phyloP scores from a whole-genome alignment of 192 early-diverging fungal genomes.

The Umbelopsis isabellina region DNA sequence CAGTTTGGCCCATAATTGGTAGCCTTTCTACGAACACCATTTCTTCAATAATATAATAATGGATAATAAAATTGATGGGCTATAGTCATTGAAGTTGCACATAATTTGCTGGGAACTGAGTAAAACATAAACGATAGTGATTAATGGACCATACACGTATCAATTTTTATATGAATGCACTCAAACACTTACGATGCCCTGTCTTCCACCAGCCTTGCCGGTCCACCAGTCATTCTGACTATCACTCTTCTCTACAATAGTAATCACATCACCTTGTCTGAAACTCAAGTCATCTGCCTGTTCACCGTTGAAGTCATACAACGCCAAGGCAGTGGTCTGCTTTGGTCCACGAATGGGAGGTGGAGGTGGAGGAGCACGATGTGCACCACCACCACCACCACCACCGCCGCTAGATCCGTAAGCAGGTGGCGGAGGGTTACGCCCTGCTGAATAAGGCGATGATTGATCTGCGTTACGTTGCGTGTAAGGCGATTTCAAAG shows the following conservation, averaged over 20 bases:
- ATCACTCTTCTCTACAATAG: slow-evolving; percentile 44
- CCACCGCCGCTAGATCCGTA: slow-evolving; percentile 9
- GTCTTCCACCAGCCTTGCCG: slow-evolving; percentile 31
- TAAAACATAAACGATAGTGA: background rate
- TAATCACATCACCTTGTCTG: slow-evolving; percentile 48
- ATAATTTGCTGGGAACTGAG: slow-evolving; percentile 39
- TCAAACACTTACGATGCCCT: slow-evolving; percentile 34
- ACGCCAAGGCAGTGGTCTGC: slow-evolving; percentile 30
- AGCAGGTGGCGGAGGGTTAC: slow-evolving; percentile 4
- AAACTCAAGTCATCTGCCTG: slow-evolving; percentile 47
- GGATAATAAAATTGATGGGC: background rate
- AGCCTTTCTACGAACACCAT: slow-evolving; percentile 14
- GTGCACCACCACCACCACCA: background rate
- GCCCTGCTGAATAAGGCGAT: slow-evolving; percentile 5
- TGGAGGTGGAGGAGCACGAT: slow-evolving; percentile 48
- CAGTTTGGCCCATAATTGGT: background rate
- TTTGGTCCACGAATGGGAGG: slow-evolving; percentile 40
- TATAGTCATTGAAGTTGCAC: slow-evolving; percentile 24
- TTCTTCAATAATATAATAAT: slow-evolving; percentile 7
- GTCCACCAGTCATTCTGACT: slow-evolving; percentile 51
- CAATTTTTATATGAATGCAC: no score
- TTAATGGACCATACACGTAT: no score
- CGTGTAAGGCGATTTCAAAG: slow-evolving; percentile 19
- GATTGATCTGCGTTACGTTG: background rate
- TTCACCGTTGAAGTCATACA: slow-evolving; percentile 43